phyloP scores from a whole-genome alignment of 148 eudicot species.

The Rhododendron vialii region DNA sequence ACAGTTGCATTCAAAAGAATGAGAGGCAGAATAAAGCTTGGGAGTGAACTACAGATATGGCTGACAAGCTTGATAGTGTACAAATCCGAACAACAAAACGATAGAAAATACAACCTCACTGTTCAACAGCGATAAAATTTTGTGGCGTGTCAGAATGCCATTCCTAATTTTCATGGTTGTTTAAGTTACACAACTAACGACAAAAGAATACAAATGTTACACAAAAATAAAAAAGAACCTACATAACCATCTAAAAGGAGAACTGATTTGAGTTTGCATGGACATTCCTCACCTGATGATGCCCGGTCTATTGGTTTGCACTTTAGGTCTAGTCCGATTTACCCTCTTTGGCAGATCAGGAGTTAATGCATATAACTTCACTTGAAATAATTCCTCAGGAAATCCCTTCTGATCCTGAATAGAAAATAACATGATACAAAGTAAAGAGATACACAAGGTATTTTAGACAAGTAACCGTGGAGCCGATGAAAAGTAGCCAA shows the following conservation, averaged over 20 bases:
- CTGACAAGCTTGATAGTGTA: background rate
- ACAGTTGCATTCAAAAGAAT: background rate
- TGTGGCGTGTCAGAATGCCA: background rate
- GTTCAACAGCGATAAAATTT: background rate
- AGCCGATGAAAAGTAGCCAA: background rate
- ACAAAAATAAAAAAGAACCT: too few species aligned
- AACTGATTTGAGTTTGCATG: too few species aligned
- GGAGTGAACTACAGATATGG: background rate
- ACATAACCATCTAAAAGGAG: too few species aligned
- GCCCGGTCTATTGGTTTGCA: constrained; percentile 47
- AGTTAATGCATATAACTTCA: constrained; percentile 87
- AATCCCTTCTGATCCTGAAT: constrained; percentile 80
- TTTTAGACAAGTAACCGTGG: background rate
- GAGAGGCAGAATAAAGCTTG: background rate
- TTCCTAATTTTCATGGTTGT: background rate
- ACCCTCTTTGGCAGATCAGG: constrained; percentile 49
- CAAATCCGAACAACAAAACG: background rate
- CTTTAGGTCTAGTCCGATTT: constrained; percentile 28
- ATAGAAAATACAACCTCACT: background rate
- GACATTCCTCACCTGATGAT: constrained; percentile 45
- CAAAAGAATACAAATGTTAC: background rate
- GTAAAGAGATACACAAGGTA: background rate
- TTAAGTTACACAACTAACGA: background rate
- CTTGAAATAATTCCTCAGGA: constrained; percentile 75
- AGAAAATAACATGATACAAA: background rate